Conservation (phyloP, 176 grass and related monocot genomes). For the Calamus simplicifolius region DNA sequence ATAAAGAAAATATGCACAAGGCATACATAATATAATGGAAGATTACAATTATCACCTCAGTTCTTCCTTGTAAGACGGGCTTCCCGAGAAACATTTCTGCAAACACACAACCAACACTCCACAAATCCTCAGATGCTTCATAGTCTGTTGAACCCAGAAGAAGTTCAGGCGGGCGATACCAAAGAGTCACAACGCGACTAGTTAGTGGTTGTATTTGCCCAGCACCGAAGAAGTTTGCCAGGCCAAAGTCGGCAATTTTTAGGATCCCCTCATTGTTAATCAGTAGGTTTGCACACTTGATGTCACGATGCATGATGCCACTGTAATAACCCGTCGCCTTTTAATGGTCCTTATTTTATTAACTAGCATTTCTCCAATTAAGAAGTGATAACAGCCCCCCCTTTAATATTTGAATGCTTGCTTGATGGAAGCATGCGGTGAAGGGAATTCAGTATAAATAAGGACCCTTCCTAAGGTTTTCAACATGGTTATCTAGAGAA, state of each 20-base stretch:
- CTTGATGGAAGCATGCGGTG: no score
- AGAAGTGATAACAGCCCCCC: no score
- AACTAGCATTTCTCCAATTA: no score
- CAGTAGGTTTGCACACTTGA: constrained; percentile 93
- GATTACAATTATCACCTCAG: constrained; percentile 43
- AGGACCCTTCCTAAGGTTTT: no score
- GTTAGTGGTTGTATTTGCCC: constrained; percentile 31
- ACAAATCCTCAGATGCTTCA: constrained; percentile 71
- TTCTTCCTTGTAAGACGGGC: constrained; percentile 80
- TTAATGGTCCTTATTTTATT: no score
- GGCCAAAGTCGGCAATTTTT: constrained; percentile 97
- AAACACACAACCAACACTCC: constrained; percentile 92
- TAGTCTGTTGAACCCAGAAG: constrained; percentile 72
- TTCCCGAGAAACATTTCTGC: constrained; percentile 62
- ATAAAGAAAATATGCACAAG: background rate
- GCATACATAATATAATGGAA: background rate
- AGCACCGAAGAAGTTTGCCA: constrained; percentile 45
- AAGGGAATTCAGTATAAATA: no score
- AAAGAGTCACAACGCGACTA: constrained; percentile 77
- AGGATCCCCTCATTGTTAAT: constrained; percentile 63
- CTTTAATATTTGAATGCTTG: no score
- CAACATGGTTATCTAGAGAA: no score
- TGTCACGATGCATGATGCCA: constrained; percentile 93
- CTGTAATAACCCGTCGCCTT: no score
- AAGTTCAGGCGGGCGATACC: constrained; percentile 98